Evolutionary conservation across 345 rosid species (phyloP).

Genomic region (Corchorus capsularis): DNA sequence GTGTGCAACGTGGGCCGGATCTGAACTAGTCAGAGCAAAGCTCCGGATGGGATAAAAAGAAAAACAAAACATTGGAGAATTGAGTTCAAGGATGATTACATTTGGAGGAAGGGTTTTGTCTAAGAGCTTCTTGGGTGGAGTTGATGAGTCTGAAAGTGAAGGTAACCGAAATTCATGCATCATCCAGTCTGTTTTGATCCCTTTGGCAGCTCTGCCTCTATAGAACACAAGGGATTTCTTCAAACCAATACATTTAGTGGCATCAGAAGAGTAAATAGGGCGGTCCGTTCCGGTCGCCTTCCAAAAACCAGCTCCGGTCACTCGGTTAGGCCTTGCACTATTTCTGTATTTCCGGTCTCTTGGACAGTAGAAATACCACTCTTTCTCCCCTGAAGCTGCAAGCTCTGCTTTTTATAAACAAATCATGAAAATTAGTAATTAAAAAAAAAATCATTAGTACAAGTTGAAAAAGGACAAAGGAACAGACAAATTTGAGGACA

Average conservation of each 20-base stretch:
- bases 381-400: conserved; percentile 81
- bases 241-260: conserved; percentile 75
- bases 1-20: too few relatives aligned
- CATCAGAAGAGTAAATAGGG: conserved; percentile 85
- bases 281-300: conserved; percentile 96
- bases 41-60: too few relatives aligned
- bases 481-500: neutral
- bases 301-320: conserved; percentile 96
- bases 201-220: conserved; percentile 91
- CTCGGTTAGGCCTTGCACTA: conserved; percentile 89
- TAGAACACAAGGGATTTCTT: conserved; percentile 95
- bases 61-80: too few relatives aligned
- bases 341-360: conserved; percentile 91
- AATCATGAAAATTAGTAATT: neutral
- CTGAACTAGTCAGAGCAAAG: too few relatives aligned
- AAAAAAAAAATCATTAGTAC: neutral
- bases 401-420: conserved; percentile 42
- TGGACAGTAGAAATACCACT: conserved; percentile 93
- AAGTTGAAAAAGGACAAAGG: neutral
- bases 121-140: conserved; percentile 50
- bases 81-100: conserved; percentile 35
- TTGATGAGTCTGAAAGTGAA: conserved; percentile 55
- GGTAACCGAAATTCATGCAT: conserved; percentile 99
- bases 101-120: conserved; percentile 66
- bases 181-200: conserved; percentile 98